These are phyloP conservation scores for Actinidia arguta DNA, from an alignment of 179 eudicot genomes.

Conservation along the genomic window DNA sequence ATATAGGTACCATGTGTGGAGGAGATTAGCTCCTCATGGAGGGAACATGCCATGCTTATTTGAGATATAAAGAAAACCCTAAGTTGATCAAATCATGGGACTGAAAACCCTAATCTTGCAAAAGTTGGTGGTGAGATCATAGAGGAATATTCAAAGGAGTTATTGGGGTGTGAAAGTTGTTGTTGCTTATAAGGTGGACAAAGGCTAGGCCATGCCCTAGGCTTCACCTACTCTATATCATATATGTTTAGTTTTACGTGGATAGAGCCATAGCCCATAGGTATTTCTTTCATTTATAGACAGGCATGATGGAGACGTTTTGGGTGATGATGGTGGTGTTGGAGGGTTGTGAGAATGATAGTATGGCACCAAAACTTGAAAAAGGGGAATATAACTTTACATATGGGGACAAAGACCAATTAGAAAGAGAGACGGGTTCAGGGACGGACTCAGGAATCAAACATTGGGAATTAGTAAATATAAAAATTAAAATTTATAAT, in stretches of 20 bases:
- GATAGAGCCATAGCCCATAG: background rate
- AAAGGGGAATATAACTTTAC: background rate
- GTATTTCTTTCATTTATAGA: constrained; percentile 11
- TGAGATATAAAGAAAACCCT: constrained; percentile 25
- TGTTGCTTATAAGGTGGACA: constrained; percentile 37
- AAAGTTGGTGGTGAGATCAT: constrained; percentile 1
- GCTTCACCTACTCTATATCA: constrained; percentile 20
- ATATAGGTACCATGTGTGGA: constrained; percentile 31
- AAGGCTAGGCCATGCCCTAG: constrained; percentile 20
- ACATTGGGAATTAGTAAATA: no score
- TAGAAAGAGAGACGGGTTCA: background rate
- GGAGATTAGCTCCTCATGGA: constrained; percentile 31
- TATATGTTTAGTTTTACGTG: no score
- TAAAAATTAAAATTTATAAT: no score
- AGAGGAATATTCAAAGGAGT: background rate
- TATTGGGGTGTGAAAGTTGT: background rate
- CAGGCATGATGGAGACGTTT: constrained; percentile 37
- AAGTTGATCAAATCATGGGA: constrained; percentile 40
- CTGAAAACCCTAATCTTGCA: background rate
- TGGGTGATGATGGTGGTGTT: constrained; percentile 21
- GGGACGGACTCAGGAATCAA: background rate
- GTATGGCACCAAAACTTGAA: constrained; percentile 25
- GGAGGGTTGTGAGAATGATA: constrained; percentile 21
- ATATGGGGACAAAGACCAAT: background rate
- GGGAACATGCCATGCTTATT: constrained; percentile 53